Conservation (phyloP, 78 protist species). For the Dictyostelium brefeldianum region DNA sequence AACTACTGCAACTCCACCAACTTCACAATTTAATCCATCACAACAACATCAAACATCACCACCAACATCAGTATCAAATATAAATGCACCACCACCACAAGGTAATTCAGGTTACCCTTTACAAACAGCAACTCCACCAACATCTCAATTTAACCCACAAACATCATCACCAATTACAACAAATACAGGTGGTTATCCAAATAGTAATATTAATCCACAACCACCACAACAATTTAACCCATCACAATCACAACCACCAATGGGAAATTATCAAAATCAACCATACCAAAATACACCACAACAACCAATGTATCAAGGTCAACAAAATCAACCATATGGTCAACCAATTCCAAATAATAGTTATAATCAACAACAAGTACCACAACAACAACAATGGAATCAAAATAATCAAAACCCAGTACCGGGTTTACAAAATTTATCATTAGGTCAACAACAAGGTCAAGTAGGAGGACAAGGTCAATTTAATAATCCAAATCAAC, state of each 20-base stretch:
- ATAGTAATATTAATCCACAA: background rate
- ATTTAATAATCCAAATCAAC: conserved; percentile 1
- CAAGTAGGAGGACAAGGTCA: conserved; percentile 21
- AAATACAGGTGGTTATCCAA: background rate
- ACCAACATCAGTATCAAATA: background rate
- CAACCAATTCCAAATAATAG: background rate
- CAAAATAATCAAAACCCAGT: background rate
- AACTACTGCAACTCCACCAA: background rate
- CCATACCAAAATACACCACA: background rate
- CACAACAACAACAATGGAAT: conserved; percentile 9
- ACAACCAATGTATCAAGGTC: background rate
- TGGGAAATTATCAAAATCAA: no score
- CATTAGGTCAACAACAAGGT: conserved; percentile 13
- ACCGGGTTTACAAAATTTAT: conserved; percentile 24
- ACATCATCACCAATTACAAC: background rate
- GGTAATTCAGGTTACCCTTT: background rate
- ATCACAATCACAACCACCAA: background rate
- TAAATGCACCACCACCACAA: background rate
- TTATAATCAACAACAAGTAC: background rate
- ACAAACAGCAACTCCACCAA: background rate
- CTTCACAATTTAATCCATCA: conserved; percentile 19
- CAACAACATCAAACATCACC: conserved; percentile 4
- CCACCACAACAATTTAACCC: background rate
- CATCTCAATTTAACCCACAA: background rate
- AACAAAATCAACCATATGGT: background rate